Conservation (phyloP, 441 rosid genomes). For the Mallotus japonicus region DNA sequence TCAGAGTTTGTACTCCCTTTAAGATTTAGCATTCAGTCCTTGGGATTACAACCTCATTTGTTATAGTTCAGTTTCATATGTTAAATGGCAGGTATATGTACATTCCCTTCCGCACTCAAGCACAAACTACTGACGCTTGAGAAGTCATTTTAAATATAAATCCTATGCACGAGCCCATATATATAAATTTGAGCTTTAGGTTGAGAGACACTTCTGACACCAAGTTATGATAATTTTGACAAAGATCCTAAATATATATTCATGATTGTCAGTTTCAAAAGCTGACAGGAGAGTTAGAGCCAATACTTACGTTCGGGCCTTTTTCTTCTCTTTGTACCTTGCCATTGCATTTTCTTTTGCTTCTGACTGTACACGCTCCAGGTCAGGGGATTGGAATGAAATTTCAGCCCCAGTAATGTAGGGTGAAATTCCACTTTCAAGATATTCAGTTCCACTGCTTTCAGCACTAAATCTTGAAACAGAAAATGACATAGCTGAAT, state of each 20-base stretch:
- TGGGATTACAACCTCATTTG: no score
- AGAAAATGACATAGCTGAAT: constrained; percentile 48
- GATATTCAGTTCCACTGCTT: constrained; percentile 33
- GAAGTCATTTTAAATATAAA: not conserved
- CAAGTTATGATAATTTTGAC: not conserved
- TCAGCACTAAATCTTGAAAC: constrained; percentile 46
- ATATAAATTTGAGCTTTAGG: not conserved
- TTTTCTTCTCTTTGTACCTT: constrained; percentile 64
- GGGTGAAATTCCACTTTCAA: constrained; percentile 38
- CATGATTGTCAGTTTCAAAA: not conserved
- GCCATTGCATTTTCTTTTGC: constrained; percentile 40
- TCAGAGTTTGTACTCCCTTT: not conserved
- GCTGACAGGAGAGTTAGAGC: constrained; percentile 10
- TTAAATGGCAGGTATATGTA: constrained; percentile 1
- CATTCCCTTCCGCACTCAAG: not conserved
- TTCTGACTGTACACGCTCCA: constrained; percentile 28
- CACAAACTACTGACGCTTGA: no score
- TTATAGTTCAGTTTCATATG: not conserved
- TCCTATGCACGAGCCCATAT: not conserved
- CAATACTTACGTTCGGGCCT: constrained; percentile 45
- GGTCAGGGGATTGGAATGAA: constrained; percentile 31
- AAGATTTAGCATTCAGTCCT: not conserved
- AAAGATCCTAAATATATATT: not conserved
- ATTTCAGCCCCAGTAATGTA: constrained; percentile 25
- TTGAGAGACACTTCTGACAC: not conserved